phyloP scores from a whole-genome alignment of 2,329 filamentous ascomycete genomes.

The Pezicula neosporulosa region DNA sequence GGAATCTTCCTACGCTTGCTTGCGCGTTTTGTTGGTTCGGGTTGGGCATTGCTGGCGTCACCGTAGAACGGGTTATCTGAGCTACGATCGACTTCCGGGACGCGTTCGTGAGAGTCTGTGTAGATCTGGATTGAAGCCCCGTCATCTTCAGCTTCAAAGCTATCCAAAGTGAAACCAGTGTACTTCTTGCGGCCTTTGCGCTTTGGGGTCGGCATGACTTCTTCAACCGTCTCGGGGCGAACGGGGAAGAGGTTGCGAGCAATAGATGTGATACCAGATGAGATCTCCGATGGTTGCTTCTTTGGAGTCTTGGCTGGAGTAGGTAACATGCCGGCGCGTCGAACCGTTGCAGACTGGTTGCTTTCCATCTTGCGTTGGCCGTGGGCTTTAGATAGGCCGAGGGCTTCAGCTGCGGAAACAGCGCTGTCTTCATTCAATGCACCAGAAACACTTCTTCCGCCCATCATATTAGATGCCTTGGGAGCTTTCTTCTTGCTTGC shows the following conservation, averaged over 20 bases:
- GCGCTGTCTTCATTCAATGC: slow-evolving; percentile 41
- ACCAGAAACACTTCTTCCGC: slow-evolving; percentile 43
- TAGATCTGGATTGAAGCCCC: slow-evolving; percentile 65
- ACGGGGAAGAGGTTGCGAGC: slow-evolving; percentile 60
- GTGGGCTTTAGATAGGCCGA: slow-evolving; percentile 19
- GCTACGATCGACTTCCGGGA: slow-evolving; percentile 64
- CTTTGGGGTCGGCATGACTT: slow-evolving; percentile 55
- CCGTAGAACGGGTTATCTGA: slow-evolving; percentile 71
- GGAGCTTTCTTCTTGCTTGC: slow-evolving; percentile 20
- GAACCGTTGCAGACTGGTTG: slow-evolving; percentile 10
- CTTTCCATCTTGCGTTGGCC: slow-evolving; percentile 18
- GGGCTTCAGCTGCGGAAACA: slow-evolving; percentile 34
- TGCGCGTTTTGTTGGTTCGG: slow-evolving; percentile 43
- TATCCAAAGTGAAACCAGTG: slow-evolving; percentile 50
- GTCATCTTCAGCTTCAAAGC: slow-evolving; percentile 54
- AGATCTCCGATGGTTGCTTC: slow-evolving; percentile 46
- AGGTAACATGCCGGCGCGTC: slow-evolving; percentile 57
- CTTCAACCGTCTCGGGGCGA: slow-evolving; percentile 39
- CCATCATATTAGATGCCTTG: slow-evolving; percentile 34
- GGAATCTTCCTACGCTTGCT: slow-evolving; percentile 51
- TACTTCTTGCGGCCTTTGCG: slow-evolving; percentile 57
- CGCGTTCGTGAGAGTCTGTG: slow-evolving; percentile 74
- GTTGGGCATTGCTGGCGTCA: slow-evolving; percentile 34
- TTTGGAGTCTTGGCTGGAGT: slow-evolving; percentile 77
- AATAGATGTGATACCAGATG: slow-evolving; percentile 49